Base-by-base conservation (phyloP, 1,284 basidiomycete species). In the Vanrija humicola region DNA sequence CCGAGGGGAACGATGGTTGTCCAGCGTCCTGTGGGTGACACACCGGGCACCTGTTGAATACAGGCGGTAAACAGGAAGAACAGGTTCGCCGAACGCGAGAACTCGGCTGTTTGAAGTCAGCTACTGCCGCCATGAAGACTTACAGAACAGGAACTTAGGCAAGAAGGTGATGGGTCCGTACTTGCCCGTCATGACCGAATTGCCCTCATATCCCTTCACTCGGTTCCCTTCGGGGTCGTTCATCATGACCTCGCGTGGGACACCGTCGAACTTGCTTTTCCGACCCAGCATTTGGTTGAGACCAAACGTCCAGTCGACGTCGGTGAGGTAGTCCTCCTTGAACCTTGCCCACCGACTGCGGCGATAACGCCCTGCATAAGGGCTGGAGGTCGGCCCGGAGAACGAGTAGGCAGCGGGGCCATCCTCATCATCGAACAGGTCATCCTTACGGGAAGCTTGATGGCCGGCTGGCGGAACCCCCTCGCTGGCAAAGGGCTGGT, bases 1-100 rank as follows among this genome's bases (percentile, higher is more conserved):
- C 82, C 86, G 21, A 99, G 83, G 6, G 96, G 96, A 1, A 82
- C 90, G 68, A 99, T 96, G 18, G 96, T 99, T 1, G 96, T 99
- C 76, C 89, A 99, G 52, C 80, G 81, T 67, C 98, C 95, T 4
- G 95, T 98, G 9, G 96, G 96, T 3, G 95, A 98, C 6, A 99
- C 96, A 65, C 86, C 89, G 10, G 96, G 96, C 63, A 98, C 94
- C 79, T 99, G 96, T 75, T 98, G 95, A 53, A 98, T 98, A 76
- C 86, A 89, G 25, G 93, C 93, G 38, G 95, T 98, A 81, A 98
- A 98, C 58, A 99, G 81, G 83, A 99, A 98, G 82, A 99, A 99
- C 59, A 98, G 61, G 75, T 99, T 98, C 66, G 96, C 96, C 72
- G 97, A 98, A 83, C 96, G 95, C 87, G 79, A 60, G 53, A 64